A percentile compares a stretch with the other conserved stretches of the same genome.
These are phyloP conservation scores for Baudoinia panamericana DNA, from an alignment of 495 filamentous ascomycete species.

Conservation along the genomic window DNA sequence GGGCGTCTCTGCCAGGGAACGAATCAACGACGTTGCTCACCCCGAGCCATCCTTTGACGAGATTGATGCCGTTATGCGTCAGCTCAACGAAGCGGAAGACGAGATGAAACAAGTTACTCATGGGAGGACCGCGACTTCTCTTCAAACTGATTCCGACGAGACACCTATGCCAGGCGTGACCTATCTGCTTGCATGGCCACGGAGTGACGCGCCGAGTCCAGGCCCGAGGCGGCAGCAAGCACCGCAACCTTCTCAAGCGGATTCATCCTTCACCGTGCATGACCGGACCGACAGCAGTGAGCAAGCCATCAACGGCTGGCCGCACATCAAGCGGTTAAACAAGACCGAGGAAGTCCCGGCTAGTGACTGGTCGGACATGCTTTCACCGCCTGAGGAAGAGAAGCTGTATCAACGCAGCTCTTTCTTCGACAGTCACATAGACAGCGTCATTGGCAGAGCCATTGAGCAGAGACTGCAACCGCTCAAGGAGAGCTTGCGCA, in stretches of 20 bases:
- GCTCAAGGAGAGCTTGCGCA: slow-evolving; percentile 59
- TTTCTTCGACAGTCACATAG: slow-evolving; percentile 82
- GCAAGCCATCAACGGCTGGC: slow-evolving; percentile 18
- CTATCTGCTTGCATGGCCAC: slow-evolving; percentile 32
- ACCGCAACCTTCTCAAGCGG: slow-evolving; percentile 3
- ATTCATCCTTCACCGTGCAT: slow-evolving; percentile 14
- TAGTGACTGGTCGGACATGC: slow-evolving; percentile 84
- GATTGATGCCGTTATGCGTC: slow-evolving; percentile 75
- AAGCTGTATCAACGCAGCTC: slow-evolving; percentile 53
- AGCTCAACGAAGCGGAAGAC: slow-evolving; percentile 53
- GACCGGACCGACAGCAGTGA: slow-evolving; percentile 16
- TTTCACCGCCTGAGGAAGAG: slow-evolving; percentile 67
- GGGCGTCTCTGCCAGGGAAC: not conserved
- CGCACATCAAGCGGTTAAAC: slow-evolving; percentile 47
- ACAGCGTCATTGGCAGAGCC: slow-evolving; percentile 68
- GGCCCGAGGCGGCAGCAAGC: slow-evolving; percentile 42
- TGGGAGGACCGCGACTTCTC: slow-evolving; percentile 33
- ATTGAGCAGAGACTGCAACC: slow-evolving; percentile 63
- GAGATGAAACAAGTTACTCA: slow-evolving; percentile 27
- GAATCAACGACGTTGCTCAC: slow-evolving; percentile 12
- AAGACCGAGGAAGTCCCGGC: slow-evolving; percentile 49
- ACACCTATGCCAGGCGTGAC: slow-evolving; percentile 30
- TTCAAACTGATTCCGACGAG: slow-evolving; percentile 36
- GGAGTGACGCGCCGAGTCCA: slow-evolving; percentile 59
- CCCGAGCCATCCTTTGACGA: slow-evolving; percentile 54